Base-by-base conservation (phyloP, 306 rosid genomes). In the Prunus mume region DNA sequence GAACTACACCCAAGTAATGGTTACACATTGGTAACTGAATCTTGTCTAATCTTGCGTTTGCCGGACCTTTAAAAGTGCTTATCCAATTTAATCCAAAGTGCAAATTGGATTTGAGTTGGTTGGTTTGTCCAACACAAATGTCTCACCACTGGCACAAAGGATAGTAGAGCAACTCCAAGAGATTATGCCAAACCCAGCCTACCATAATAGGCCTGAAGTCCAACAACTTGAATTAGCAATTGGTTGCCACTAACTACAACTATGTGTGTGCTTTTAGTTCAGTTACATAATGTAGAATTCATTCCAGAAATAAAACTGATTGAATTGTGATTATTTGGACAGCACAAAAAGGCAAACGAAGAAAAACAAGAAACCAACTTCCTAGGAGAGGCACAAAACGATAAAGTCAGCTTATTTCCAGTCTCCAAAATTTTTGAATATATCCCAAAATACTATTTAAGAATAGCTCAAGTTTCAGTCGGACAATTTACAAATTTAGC, bases 401-500 rank as follows among this genome's bases (percentile, higher is more conserved):
- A 18, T 54, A 32, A 54, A 15, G 77, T 27, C 45, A 1, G 25
- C 58, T 78, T 71, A 79, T 78, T 76, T 73, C 55, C 51, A 65
- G 43, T 74, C 78, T 60, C 82, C 83, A 85, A 83, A 84, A 12
- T 11, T 49, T 81, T 72, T 28, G 27, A 73, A 81, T 51, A 56
- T 66, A 81, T 63, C 85, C 85, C 76, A 83, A 79, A 78, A 79
- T 19, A 75, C 61, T 66, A 70, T 74, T 73, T 54, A 52, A 72
- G 80, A 80, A 81, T 58, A 72, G 70, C 69, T 73, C 22, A 56
- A 77, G 65, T 69, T 55, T 75, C 82, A 73, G 68, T 81, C 52
- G 79, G 83, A 84, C 70, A 76, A 77, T 86, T 70, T 83, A 83
- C 86, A 86, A 79, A 72, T 65, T 71, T 76, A 78, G 41, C 32